Evolutionary conservation across 2,329 filamentous ascomycete genomes (phyloP), one percentile per base, ranked within the genome.

Genomic region (Fusarium chlamydosporum): DNA sequence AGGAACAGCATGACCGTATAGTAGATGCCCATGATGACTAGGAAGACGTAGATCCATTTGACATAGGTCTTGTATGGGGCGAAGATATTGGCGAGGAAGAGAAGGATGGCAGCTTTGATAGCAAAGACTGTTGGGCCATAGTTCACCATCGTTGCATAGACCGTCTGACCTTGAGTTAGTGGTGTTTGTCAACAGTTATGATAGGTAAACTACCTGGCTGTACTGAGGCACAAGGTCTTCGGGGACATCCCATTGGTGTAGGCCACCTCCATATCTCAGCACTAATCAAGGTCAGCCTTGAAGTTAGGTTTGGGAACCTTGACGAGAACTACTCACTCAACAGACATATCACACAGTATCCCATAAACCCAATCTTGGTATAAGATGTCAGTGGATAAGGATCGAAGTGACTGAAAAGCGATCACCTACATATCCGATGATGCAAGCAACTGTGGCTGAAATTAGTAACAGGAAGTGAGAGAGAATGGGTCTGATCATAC

Each of bases 211-310:
- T 6, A 63, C 64, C 15, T 68, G 59, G 6, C 40, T 45, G n/a
- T 68, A 68, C 20, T 56, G 50, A 1, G 61, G 23, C 5, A 68
- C 26, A 3, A 68, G 41, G 3, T 65, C 26, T 0, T 68, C 48
- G 9, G 65, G 65, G 2, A 68, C 65, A 7, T 68, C 65, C 65
- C 65, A 68, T 9, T 68, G 65, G 11, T 68, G 65, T 3, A 68
- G 11, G 0, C 65, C 65, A 0, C 65, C 65, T 2, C 65, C 65
- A 7, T 68, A 68, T 7, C 61, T 68, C 2, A 65, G 0, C 65
- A 68, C 65, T 68, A 1, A 0, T 1, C 0, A 3, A 0, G 0
- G 6, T 65, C 6, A 68, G 45, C 5, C 23, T 23, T 23, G 23
- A 23, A 23, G 23, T 23, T 23, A 23, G 23, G 23, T 3, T 15